Percentiles rank a stretch among this genome's conserved stretches.
These are phyloP conservation scores for Fusarium sp. DNA, from an alignment of 2,329 filamentous ascomycete genomes.

Conservation along the genomic window DNA sequence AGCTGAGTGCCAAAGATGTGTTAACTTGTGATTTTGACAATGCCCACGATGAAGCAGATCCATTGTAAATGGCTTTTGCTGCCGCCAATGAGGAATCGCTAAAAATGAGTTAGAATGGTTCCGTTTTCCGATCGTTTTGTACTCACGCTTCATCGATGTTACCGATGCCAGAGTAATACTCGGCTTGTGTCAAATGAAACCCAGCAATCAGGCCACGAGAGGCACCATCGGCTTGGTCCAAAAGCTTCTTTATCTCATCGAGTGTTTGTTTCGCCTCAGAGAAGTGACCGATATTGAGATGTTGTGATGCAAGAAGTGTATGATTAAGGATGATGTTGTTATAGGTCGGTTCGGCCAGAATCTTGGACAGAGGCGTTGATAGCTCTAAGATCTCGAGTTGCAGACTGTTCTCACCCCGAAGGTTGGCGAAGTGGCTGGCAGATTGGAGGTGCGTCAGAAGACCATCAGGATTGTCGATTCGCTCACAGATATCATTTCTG, in stretches of 20 bases:
- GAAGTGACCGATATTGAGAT: conserved; percentile 61
- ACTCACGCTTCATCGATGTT: conserved; percentile 67
- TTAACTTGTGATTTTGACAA: conserved; percentile 46
- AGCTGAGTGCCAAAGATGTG: conserved; percentile 42
- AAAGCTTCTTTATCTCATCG: conserved; percentile 61
- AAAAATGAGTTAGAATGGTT: conserved; percentile 16
- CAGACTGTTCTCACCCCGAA: conserved; percentile 58
- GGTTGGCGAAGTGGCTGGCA: conserved; percentile 58
- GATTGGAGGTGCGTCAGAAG: conserved; percentile 61
- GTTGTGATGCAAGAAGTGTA: conserved; percentile 60
- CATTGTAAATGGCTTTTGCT: conserved; percentile 50
- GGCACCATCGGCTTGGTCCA: conserved; percentile 48
- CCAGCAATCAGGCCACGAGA: conserved; percentile 53
- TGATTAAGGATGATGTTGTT: conserved; percentile 57
- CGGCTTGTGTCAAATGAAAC: conserved; percentile 76
- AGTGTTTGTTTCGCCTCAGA: conserved; percentile 62
- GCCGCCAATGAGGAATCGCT: conserved; percentile 47
- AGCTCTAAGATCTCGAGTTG: conserved; percentile 58
- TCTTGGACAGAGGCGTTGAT: conserved; percentile 51
- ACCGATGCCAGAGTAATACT: conserved; percentile 75
- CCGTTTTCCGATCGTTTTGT: not conserved
- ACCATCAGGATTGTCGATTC: conserved; percentile 59
- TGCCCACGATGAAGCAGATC: conserved; percentile 45
- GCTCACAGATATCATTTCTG: conserved; percentile 51
- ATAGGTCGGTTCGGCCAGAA: conserved; percentile 43